Evolutionary conservation across 1,284 basidiomycete genomes (phyloP).

Genomic region (Melanopsichium pennsylvanicum): DNA sequence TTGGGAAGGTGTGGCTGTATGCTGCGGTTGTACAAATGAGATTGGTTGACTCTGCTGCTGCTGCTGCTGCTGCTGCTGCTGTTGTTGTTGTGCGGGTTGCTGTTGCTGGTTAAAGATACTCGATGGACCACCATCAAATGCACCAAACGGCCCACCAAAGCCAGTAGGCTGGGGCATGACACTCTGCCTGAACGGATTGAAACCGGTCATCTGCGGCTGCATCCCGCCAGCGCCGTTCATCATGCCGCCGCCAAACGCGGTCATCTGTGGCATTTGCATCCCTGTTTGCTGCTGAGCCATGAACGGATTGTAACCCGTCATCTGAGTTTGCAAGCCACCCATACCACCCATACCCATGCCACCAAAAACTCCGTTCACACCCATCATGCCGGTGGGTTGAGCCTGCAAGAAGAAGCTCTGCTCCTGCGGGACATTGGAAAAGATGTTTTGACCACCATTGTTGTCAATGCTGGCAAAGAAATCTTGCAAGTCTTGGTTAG

Average conservation of each 20-base stretch:
- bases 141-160: constrained; percentile 36
- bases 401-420: constrained; percentile 45
- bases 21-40: constrained; percentile 31
- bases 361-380: constrained; percentile 29
- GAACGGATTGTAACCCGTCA: constrained; percentile 68
- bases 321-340: constrained; percentile 62
- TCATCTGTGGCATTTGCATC: constrained; percentile 69
- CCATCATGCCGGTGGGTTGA: constrained; percentile 54
- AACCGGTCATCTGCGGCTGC: constrained; percentile 66
- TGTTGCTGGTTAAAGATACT: constrained; percentile 27
- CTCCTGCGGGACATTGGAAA: constrained; percentile 67
- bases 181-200: too few relatives aligned
- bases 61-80: constrained; percentile 18
- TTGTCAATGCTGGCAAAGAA: constrained; percentile 92
- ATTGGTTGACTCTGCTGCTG: constrained; percentile 15
- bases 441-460: constrained; percentile 77
- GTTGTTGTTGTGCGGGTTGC: constrained; percentile 30
- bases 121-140: constrained; percentile 29
- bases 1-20: constrained; percentile 45
- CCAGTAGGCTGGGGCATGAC: constrained; percentile 60
- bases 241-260: constrained; percentile 67
- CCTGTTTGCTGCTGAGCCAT: constrained; percentile 47
- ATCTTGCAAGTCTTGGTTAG: constrained; percentile 73
- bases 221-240: constrained; percentile 17
- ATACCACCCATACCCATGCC: constrained; percentile 68